Base-by-base conservation (phyloP, 148 eudicot species). In the Arbutus unedo region DNA sequence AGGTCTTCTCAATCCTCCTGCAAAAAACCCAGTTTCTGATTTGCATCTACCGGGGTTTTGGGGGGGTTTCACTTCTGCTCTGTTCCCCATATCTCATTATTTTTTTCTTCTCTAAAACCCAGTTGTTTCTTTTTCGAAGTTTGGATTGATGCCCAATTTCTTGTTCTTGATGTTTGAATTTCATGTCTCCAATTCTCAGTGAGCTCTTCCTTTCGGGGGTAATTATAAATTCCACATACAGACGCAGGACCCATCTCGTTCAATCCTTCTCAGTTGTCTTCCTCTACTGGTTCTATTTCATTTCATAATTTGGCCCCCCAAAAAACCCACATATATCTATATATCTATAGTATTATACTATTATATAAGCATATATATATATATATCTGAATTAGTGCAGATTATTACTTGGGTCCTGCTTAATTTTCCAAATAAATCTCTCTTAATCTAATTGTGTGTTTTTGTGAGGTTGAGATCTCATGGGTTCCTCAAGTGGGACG, bases 211-310 rank as follows among this genome's bases (percentile, higher is more conserved):
- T 88, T 87, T 94, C 90, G 62, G 98, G 95, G 82, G 93, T 87
- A 88, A 95, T 95, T 92, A 95, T 95, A 74, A 95, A 91, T 90
- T 94, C 98, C 80, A 89, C 97, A 48, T 92, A 91, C 55, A 83
- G 91, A 89, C 95, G 95, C 85, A 90, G 97, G 89, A 93, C 98
- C 83, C 98, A 95, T 82, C 87, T 95, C 56, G 98, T 93, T 89
- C 98, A 95, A 90, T 94, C 98, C 31, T 93, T 94, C 90, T 94
- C 98, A 4, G 98, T 94, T 77, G 97, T 94, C 78, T 95, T 95
- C 86, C 98, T 95, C 84, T 91, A 94, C 93, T 94, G 96, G 96
- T 90, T 94, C 68, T 94, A 94, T 84, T 93, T 71, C 87, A 90
- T 94, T 82, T 94, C 98, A 91, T 94, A 87, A 88, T 85, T 79